Conservation (phyloP, 1,284 basidiomycete species). For the Irpex sp. region DNA sequence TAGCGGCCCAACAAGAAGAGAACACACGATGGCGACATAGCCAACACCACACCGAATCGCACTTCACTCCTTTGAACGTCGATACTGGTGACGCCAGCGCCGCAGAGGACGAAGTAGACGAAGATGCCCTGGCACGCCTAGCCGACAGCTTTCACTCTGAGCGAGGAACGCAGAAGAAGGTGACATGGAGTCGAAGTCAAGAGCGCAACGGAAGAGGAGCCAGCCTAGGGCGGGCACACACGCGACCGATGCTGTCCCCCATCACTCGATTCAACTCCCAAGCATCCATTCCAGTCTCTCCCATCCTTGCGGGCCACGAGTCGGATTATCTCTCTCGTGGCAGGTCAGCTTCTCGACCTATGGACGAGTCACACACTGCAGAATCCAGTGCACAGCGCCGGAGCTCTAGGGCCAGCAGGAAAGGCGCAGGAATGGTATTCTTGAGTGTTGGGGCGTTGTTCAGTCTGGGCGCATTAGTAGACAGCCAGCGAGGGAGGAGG, state of each 20-base stretch:
- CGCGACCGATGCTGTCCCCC: slow-evolving; percentile 16
- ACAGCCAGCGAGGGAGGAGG: slow-evolving; percentile 21
- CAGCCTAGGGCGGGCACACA: slow-evolving; percentile 34
- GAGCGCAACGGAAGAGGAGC: slow-evolving; percentile 44
- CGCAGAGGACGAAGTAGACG: slow-evolving; percentile 41
- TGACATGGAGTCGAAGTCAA: slow-evolving; percentile 52
- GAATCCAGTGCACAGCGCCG: slow-evolving; percentile 19
- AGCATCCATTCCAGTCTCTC: slow-evolving; percentile 25
- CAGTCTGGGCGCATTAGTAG: slow-evolving; percentile 48
- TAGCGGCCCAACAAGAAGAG: slow-evolving; percentile 55
- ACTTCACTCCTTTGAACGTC: background rate
- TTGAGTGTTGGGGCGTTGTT: slow-evolving; percentile 67
- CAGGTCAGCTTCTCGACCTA: slow-evolving; percentile 35
- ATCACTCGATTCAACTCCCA: slow-evolving; percentile 24
- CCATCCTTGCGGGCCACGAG: slow-evolving; percentile 16
- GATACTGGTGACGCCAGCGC: slow-evolving; percentile 28
- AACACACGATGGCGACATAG: slow-evolving; percentile 21
- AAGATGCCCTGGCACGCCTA: slow-evolving; percentile 47
- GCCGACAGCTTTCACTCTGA: slow-evolving; percentile 73
- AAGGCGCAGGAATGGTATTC: slow-evolving; percentile 67
- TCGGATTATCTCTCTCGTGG: slow-evolving; percentile 34
- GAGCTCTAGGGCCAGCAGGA: slow-evolving; percentile 54
- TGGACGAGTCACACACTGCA: slow-evolving; percentile 9
- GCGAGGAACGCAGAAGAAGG: slow-evolving; percentile 42
- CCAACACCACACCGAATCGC: slow-evolving; percentile 13